phyloP scores from a whole-genome alignment of 2,329 filamentous ascomycete genomes.

The Dactylonectria macrodidyma region DNA sequence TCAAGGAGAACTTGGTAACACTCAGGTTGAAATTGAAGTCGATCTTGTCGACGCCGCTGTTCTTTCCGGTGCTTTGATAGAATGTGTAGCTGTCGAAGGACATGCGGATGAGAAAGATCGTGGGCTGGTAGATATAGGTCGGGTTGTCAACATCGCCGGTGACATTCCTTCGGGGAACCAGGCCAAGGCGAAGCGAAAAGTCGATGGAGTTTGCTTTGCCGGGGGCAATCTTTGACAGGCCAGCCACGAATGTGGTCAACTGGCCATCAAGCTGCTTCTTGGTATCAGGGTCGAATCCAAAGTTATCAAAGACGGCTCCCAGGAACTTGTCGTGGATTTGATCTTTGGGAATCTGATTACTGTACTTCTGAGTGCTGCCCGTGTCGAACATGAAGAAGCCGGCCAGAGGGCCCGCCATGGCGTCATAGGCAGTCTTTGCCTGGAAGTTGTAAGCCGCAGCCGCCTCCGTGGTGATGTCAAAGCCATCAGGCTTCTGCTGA shows the following conservation, averaged over 20 bases:
- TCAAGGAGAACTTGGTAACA: background rate
- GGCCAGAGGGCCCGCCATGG: background rate
- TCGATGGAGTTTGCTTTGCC: background rate
- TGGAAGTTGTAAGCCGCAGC: background rate
- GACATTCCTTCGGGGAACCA: background rate
- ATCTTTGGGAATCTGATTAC: background rate
- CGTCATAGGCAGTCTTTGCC: background rate
- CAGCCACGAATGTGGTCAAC: background rate
- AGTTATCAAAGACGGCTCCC: background rate
- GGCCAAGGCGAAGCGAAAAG: background rate
- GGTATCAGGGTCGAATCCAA: background rate
- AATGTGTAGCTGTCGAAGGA: background rate
- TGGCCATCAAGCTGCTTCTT: background rate
- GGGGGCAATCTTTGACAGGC: background rate
- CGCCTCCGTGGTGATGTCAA: background rate
- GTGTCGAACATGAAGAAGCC: background rate
- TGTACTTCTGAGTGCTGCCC: background rate
- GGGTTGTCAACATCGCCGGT: too few relatives aligned
- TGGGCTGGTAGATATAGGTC: background rate
- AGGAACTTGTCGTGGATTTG: background rate
- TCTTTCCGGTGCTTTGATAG: background rate
- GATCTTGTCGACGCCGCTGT: conserved; percentile 5
- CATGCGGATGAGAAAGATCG: background rate
- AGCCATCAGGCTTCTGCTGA: conserved; percentile 6
- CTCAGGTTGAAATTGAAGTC: background rate